Percentiles rank a stretch among this genome's conserved stretches.
phyloP scores from a whole-genome alignment of 1,284 basidiomycete genomes.

The Microstroma glucosiphilum region DNA sequence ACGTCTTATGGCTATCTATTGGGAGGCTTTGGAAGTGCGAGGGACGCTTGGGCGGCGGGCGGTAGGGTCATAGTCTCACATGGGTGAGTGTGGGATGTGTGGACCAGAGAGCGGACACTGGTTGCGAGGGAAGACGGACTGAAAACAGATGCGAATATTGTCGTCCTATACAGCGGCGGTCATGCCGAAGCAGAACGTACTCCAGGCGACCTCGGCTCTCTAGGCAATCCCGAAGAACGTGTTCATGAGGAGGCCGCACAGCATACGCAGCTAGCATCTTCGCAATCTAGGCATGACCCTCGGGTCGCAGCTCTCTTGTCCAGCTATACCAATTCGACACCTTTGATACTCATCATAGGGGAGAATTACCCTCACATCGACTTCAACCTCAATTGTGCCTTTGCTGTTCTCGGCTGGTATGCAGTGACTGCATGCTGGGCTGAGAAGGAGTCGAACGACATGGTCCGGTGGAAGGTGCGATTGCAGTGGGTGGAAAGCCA shows the following conservation, averaged over 20 bases:
- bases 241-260: constrained; percentile 10
- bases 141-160: background rate
- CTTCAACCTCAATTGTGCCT: constrained; percentile 21
- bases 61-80: constrained; percentile 33
- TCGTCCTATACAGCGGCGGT: too few relatives aligned
- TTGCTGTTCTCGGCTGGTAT: constrained; percentile 38
- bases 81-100: constrained; percentile 11
- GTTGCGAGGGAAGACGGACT: background rate
- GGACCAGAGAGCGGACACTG: too few relatives aligned
- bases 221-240: background rate
- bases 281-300: constrained; percentile 10
- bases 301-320: constrained; percentile 26
- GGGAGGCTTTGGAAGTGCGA: constrained; percentile 23
- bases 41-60: constrained; percentile 24
- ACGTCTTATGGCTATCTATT: constrained; percentile 29
- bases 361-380: constrained; percentile 25
- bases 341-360: constrained; percentile 25
- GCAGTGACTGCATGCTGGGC: constrained; percentile 30
- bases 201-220: too few relatives aligned
- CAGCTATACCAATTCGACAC: constrained; percentile 17
- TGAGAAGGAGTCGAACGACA: constrained; percentile 15
- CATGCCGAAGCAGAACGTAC: too few relatives aligned
- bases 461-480: constrained; percentile 32
- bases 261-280: background rate
- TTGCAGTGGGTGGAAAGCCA: constrained; percentile 29